These are phyloP conservation scores for Coccomyxa sp. DNA, from an alignment of 139 green algal species.

Conservation along the genomic window DNA sequence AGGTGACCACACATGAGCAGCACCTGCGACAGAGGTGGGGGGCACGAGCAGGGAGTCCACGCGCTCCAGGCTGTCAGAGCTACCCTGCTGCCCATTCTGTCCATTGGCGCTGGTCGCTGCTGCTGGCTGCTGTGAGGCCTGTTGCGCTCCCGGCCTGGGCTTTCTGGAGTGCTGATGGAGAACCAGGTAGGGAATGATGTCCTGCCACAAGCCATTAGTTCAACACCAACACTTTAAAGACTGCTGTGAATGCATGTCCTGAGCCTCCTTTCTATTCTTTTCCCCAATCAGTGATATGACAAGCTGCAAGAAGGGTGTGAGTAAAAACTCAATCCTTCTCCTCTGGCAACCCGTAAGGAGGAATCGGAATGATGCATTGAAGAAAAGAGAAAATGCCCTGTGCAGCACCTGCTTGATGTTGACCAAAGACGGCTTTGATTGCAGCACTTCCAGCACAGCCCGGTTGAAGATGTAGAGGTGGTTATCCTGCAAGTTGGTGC, in stretches of 20 bases:
- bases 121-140: not conserved
- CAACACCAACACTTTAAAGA: too few relatives aligned
- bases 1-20: too few relatives aligned
- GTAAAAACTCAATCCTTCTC: too few relatives aligned
- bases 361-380: too few relatives aligned
- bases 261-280: too few relatives aligned
- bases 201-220: conserved; percentile 13
- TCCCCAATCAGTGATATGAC: too few relatives aligned
- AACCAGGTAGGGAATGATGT: conserved; percentile 66
- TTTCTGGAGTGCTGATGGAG: conserved; percentile 34
- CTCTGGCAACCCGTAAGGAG: too few relatives aligned
- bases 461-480: conserved; percentile 61
- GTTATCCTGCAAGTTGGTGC: conserved; percentile 43
- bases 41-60: too few relatives aligned
- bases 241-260: too few relatives aligned
- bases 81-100: not conserved
- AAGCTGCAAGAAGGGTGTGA: too few relatives aligned
- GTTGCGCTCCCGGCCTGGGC: not conserved
- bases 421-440: conserved; percentile 35
- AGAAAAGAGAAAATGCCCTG: too few relatives aligned
- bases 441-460: conserved; percentile 42
- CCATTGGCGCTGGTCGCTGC: not conserved
- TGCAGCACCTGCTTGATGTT: conserved; percentile 24
- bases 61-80: not conserved
- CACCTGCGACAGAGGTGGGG: too few relatives aligned